Percentiles rank a stretch among this genome's conserved stretches.
phyloP scores from a whole-genome alignment of 106 monocot species.

The Iris macrosiphon region DNA sequence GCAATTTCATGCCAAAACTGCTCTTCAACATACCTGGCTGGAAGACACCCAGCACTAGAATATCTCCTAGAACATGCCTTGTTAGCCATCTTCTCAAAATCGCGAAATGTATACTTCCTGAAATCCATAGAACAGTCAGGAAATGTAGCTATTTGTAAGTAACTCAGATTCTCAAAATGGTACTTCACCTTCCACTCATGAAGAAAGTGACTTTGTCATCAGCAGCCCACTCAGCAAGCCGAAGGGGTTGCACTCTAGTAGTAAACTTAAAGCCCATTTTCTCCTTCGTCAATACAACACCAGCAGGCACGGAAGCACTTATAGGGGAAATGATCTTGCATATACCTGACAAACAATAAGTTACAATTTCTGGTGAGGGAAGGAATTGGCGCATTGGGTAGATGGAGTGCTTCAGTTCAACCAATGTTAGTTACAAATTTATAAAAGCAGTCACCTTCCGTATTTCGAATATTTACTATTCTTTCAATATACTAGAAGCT shows the following conservation, averaged over 20 bases:
- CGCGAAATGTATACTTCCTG: slow-evolving; percentile 93
- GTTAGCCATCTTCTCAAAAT: slow-evolving; percentile 97
- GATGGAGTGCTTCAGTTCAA: no score
- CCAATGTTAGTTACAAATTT: no score
- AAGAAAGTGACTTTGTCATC: slow-evolving; percentile 84
- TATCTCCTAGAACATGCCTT: slow-evolving; percentile 73
- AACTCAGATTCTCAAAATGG: not conserved
- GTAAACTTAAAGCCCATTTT: slow-evolving; percentile 84
- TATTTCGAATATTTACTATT: no score
- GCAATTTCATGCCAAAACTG: slow-evolving; percentile 97
- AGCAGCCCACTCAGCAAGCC: slow-evolving; percentile 75
- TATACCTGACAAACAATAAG: slow-evolving; percentile 43
- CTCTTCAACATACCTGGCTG: slow-evolving; percentile 82
- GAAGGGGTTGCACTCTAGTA: slow-evolving; percentile 84
- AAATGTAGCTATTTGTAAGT: not conserved
- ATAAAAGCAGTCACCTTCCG: no score
- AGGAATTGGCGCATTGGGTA: no score
- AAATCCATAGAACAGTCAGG: slow-evolving; percentile 10
- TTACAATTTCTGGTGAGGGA: no score
- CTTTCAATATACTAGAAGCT: no score
- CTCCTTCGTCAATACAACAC: slow-evolving; percentile 93
- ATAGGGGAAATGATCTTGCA: slow-evolving; percentile 88
- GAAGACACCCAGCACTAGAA: slow-evolving; percentile 67
- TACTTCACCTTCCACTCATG: slow-evolving; percentile 78
- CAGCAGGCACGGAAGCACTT: slow-evolving; percentile 85